phyloP scores from a whole-genome alignment of 768 basidiomycete genomes.

The Galerina sulciceps region DNA sequence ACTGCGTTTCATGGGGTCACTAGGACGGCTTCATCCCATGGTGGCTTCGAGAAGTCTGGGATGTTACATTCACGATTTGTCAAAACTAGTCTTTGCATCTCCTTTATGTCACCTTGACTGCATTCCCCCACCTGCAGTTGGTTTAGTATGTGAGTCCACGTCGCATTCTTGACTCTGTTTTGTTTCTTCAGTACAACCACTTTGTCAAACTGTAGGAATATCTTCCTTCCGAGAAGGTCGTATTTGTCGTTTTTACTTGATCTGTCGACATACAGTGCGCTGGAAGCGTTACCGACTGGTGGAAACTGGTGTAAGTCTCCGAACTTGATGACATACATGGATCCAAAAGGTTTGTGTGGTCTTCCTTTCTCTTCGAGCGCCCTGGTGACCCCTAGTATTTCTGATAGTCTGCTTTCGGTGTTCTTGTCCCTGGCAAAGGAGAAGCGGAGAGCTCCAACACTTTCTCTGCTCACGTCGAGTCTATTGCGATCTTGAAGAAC shows the following conservation, averaged over 20 bases:
- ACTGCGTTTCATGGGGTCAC: conserved; percentile 43
- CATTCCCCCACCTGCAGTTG: conserved; percentile 31
- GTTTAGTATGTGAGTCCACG: conserved; percentile 34
- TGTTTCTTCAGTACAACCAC: conserved; percentile 43
- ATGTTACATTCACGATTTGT: conserved; percentile 10
- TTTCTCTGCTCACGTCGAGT: too few relatives aligned
- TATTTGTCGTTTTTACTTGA: conserved; percentile 2
- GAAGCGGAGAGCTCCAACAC: too few relatives aligned
- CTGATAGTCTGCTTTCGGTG: conserved; percentile 22
- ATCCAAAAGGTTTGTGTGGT: conserved; percentile 36
- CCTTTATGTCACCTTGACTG: conserved; percentile 25
- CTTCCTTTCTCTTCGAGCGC: background rate
- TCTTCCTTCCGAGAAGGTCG: conserved; percentile 18
- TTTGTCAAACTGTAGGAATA: conserved; percentile 32
- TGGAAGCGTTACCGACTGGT: conserved; percentile 31
- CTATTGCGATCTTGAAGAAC: too few relatives aligned
- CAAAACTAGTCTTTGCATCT: conserved; percentile 26
- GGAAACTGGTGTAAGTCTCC: conserved; percentile 54
- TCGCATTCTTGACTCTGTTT: conserved; percentile 31
- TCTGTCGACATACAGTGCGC: conserved; percentile 27
- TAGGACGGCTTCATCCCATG: conserved; percentile 37
- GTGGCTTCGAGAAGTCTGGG: conserved; percentile 25
- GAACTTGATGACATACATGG: conserved; percentile 41
- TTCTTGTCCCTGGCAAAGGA: too few relatives aligned
- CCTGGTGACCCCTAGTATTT: conserved; percentile 17